phyloP scores from a whole-genome alignment of 73 alveolate genomes.

The Urostyla sp. region DNA sequence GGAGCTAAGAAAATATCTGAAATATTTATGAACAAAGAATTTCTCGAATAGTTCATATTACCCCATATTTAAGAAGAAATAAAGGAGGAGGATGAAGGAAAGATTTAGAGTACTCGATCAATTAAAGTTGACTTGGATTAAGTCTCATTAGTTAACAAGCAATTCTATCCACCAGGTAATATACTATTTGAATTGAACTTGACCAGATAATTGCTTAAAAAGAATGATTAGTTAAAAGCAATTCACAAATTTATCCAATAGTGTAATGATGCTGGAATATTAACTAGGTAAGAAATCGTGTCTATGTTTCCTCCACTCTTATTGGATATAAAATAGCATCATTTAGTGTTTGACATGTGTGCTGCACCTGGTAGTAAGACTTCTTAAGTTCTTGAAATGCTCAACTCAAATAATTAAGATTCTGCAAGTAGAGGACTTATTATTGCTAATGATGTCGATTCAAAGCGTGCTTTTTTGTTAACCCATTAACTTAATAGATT shows the following conservation, averaged over 20 bases:
- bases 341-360: constrained; percentile 95
- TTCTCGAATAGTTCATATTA: constrained; percentile 25
- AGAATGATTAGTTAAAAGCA: constrained; percentile 78
- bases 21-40: constrained; percentile 51
- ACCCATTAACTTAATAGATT: constrained; percentile 93
- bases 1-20: constrained; percentile 38
- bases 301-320: constrained; percentile 98
- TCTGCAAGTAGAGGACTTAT: constrained; percentile 84
- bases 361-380: constrained; percentile 99
- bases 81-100: constrained; percentile 66
- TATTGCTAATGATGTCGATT: constrained; percentile 96
- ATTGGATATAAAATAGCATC: constrained; percentile 79
- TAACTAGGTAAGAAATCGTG: constrained; percentile 97
- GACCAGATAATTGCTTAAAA: constrained; percentile 86
- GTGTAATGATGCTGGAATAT: constrained; percentile 91
- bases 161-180: constrained; percentile 81
- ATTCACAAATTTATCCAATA: constrained; percentile 87
- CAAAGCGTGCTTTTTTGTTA: constrained; percentile 94
- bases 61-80: constrained; percentile 57
- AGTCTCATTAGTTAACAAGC: constrained; percentile 48
- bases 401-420: constrained; percentile 69
- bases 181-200: constrained; percentile 88
- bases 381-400: constrained; percentile 91
- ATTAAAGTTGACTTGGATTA: constrained; percentile 54
- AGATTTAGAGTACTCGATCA: constrained; percentile 71